Base-by-base conservation (phyloP, 768 basidiomycete species). In the Macrolepiota fuliginosa region DNA sequence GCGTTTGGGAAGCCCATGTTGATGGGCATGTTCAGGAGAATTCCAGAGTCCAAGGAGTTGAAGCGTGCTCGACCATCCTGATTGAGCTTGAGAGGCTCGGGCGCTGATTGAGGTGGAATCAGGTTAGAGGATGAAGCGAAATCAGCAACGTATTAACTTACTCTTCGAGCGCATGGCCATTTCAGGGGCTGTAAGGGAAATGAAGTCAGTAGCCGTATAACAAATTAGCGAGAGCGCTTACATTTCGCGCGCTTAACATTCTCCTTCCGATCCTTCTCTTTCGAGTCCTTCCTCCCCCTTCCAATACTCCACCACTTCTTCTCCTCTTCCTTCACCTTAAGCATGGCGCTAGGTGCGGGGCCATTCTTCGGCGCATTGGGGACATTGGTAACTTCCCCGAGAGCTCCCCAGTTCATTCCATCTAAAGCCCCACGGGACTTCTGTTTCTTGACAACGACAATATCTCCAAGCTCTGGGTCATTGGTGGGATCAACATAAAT, bases 241-340 rank as follows among this genome's bases (percentile, higher is more conserved):
- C 84, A 75, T 70, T 82, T 82, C 6, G 76, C 72, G 53, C 77
- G 75, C 35, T 72, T 67, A 68, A 76, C 76, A 27, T 75, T 72
- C 55, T 77, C 75, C 36, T 77, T 77, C 63, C 71, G 73, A 64
- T 73, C 71, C 64, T 76, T 72, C 72, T 87, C 86, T 70, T 90
- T 90, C 17, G 84, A 85, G 59, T 90, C 90, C 69, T 87, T 91
- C 66, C 88, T 74, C 10, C 89, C 89, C 13, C 89, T 76, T 5
- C 89, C 86, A 62, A 93, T 86, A 64, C 83, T 92, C 92, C 91
- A 93, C 90, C 91, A 93, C 71, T 86, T 89, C 68, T 74, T 70
- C 45, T 72, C 73, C 35, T 74, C 74, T 1, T 55, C 64, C 66
- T 77, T 76, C 65, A 66, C 72, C 69, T 75, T 81, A 69, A 72